phyloP scores from a whole-genome alignment of 2,329 filamentous ascomycete genomes.

The Ceratocystis destructans region DNA sequence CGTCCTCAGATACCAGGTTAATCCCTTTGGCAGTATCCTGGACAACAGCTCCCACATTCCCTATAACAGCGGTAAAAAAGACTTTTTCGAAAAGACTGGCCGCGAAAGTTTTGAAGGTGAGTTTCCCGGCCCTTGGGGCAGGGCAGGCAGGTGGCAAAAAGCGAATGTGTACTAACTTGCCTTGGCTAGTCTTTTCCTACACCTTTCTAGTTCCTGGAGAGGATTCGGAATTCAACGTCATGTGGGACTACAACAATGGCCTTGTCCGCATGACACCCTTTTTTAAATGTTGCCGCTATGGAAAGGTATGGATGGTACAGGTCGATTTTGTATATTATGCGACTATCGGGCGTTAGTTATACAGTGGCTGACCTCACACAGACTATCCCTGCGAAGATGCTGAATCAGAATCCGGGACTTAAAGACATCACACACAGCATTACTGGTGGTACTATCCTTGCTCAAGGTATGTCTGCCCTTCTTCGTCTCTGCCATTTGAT shows the following conservation, averaged over 20 bases:
- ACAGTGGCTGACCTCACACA: constrained; percentile 28
- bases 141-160: background rate
- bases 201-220: constrained; percentile 59
- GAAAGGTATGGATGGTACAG: constrained; percentile 50
- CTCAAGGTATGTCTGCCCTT: constrained; percentile 54
- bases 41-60: constrained; percentile 64
- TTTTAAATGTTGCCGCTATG: constrained; percentile 79
- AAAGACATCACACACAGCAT: constrained; percentile 87
- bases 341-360: background rate
- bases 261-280: constrained; percentile 88
- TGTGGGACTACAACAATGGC: constrained; percentile 96
- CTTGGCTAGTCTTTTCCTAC: constrained; percentile 61
- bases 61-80: constrained; percentile 88
- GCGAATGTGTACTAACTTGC: background rate
- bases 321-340: background rate
- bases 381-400: constrained; percentile 79
- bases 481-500: constrained; percentile 8
- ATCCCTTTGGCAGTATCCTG: constrained; percentile 48
- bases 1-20: constrained; percentile 51
- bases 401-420: constrained; percentile 64
- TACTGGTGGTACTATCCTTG: constrained; percentile 77
- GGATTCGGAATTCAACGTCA: constrained; percentile 56
- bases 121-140: constrained; percentile 7
- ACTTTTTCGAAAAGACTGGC: constrained; percentile 73
- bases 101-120: constrained; percentile 79